Conservation (phyloP, 2,329 filamentous ascomycete genomes). For the Aspergillus uvarum region DNA sequence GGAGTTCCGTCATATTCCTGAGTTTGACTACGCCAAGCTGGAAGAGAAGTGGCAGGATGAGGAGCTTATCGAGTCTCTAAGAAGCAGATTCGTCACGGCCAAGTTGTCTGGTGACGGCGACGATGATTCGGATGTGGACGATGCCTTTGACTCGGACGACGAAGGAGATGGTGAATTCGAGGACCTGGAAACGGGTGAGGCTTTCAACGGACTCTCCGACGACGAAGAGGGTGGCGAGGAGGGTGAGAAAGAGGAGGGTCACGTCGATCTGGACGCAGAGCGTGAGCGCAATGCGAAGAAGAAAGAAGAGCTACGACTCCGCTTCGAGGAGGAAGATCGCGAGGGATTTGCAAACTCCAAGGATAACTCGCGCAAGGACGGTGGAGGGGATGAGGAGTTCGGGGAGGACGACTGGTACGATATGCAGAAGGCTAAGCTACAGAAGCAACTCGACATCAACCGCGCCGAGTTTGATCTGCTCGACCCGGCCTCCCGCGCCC, state of each 20-base stretch:
- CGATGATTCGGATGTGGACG: slow-evolving; percentile 51
- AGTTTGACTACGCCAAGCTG: slow-evolving; percentile 75
- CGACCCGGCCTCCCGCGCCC: slow-evolving; percentile 76
- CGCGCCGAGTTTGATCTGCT: slow-evolving; percentile 86
- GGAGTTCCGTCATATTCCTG: slow-evolving; percentile 77
- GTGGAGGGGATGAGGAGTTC: slow-evolving; percentile 70
- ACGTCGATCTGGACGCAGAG: slow-evolving; percentile 73
- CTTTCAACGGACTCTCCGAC: slow-evolving; percentile 45
- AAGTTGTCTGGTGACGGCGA: slow-evolving; percentile 59
- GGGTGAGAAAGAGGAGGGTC: slow-evolving; percentile 46
- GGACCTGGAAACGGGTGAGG: slow-evolving; percentile 77
- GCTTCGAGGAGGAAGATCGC: slow-evolving; percentile 97
- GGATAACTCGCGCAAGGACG: slow-evolving; percentile 72
- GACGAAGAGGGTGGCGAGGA: slow-evolving; percentile 49
- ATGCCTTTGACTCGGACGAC: slow-evolving; percentile 56
- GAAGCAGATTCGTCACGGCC: slow-evolving; percentile 71
- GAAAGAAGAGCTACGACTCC: slow-evolving; percentile 90
- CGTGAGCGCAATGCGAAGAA: slow-evolving; percentile 84
- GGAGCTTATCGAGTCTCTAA: slow-evolving; percentile 72
- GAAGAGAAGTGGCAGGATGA: slow-evolving; percentile 82
- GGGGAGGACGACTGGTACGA: slow-evolving; percentile 99
- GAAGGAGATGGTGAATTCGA: slow-evolving; percentile 82
- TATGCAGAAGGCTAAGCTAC: slow-evolving; percentile 86
- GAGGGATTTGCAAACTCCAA: slow-evolving; percentile 86
- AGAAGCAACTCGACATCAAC: slow-evolving; percentile 97